Conservation (phyloP, 768 basidiomycete species). For the Rickenella mellea region DNA sequence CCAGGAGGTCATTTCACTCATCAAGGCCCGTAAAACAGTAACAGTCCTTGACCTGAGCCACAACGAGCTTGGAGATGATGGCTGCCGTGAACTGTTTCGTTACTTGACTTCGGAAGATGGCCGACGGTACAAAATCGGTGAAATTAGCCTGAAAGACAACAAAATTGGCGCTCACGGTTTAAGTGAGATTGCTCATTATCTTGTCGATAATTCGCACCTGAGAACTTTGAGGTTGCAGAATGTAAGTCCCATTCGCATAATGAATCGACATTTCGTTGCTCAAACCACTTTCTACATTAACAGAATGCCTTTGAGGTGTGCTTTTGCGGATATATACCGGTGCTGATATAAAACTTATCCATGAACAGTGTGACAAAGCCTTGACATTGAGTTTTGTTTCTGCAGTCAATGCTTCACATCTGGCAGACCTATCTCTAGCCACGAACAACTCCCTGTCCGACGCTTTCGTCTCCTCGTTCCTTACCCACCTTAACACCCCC, state of each 20-base stretch:
- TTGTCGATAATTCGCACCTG: conserved; percentile 35
- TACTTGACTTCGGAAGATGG: conserved; percentile 44
- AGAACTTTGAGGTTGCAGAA: conserved; percentile 47
- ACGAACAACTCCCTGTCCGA: conserved; percentile 42
- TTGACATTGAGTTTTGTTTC: conserved; percentile 30
- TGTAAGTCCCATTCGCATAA: conserved; percentile 26
- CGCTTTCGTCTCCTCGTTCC: conserved; percentile 35
- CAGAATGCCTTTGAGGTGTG: conserved; percentile 12
- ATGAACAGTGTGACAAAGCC: conserved; percentile 17
- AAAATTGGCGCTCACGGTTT: conserved; percentile 47
- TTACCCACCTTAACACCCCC: conserved; percentile 39
- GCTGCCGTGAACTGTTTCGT: conserved; percentile 42
- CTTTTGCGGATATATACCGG: background rate
- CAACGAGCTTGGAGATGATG: conserved; percentile 49
- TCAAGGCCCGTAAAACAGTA: conserved; percentile 36
- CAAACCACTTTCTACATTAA: background rate
- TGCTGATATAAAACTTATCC: background rate
- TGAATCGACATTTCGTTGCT: background rate
- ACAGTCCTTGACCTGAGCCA: conserved; percentile 45
- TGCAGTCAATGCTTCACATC: conserved; percentile 44
- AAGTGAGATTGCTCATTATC: conserved; percentile 39
- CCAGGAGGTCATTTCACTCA: conserved; percentile 34
- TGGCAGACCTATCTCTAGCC: conserved; percentile 42
- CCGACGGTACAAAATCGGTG: conserved; percentile 33
- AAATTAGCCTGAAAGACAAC: conserved; percentile 52